A percentile compares a stretch with the other conserved stretches of the same genome.
phyloP scores from a whole-genome alignment of 139 green algal species.

The Astrephomene gubernaculifera region DNA sequence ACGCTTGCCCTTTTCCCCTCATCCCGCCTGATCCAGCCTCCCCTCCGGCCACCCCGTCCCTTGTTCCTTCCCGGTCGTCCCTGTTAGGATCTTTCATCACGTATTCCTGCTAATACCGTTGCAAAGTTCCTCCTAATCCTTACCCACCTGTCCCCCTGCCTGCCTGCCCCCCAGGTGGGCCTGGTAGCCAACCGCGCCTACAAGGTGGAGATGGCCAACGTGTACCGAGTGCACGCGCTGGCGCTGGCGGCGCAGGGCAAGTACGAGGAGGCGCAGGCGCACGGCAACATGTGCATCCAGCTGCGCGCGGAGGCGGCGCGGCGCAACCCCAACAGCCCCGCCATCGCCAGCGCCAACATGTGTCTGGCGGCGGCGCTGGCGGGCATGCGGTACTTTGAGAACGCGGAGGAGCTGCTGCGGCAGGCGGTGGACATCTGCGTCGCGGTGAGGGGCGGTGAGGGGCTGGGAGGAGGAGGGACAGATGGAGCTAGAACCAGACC shows the following conservation, averaged over 20 bases:
- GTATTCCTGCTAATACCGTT: neutral
- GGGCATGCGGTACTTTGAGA: conserved; percentile 29
- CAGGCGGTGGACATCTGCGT: conserved; percentile 30
- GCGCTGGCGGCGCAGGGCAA: conserved; percentile 36
- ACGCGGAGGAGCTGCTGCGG: conserved; percentile 45
- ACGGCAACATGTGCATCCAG: conserved; percentile 43
- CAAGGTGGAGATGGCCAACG: conserved; percentile 47
- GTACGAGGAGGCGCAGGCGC: conserved; percentile 41
- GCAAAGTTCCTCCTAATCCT: neutral
- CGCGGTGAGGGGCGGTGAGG: conserved; percentile 3
- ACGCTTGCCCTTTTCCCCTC: no score
- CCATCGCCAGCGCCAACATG: conserved; percentile 44
- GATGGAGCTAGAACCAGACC: no score
- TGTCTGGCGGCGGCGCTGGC: conserved; percentile 26
- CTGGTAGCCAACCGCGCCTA: conserved; percentile 31
- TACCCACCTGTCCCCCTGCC: neutral
- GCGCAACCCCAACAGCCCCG: conserved; percentile 11
- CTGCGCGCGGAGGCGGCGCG: conserved; percentile 30
- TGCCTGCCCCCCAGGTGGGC: conserved; percentile 8
- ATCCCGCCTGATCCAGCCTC: neutral
- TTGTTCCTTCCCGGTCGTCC: no score
- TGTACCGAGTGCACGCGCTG: conserved; percentile 42
- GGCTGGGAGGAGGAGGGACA: neutral
- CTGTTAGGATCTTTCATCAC: no score
- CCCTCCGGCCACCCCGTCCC: neutral